These are phyloP conservation scores for Colletotrichum sp. DNA, from an alignment of 2,329 filamentous ascomycete genomes.

Conservation along the genomic window DNA sequence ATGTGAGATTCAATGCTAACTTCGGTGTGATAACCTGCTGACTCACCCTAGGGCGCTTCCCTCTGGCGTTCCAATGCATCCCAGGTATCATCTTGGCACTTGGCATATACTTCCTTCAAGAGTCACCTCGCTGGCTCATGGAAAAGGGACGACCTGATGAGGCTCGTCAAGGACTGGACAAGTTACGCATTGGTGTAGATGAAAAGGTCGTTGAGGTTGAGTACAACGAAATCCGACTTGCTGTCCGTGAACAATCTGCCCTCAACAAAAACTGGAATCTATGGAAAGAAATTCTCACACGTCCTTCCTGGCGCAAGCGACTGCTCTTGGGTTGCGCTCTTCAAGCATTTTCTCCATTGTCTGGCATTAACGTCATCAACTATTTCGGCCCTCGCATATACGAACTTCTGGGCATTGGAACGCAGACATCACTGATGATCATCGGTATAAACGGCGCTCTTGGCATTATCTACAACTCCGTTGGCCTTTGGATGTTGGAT, in stretches of 20 bases:
- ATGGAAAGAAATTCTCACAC: slow-evolving; percentile 46
- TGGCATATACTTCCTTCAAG: slow-evolving; percentile 30
- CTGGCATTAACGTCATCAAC: slow-evolving; percentile 43
- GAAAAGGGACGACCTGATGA: slow-evolving; percentile 40
- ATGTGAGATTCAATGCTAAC: slow-evolving; percentile 26
- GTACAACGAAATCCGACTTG: slow-evolving; percentile 42
- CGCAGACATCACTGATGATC: slow-evolving; percentile 51
- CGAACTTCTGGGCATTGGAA: slow-evolving; percentile 45
- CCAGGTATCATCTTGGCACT: slow-evolving; percentile 25
- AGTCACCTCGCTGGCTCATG: slow-evolving; percentile 32
- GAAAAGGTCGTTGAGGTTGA: slow-evolving; percentile 41
- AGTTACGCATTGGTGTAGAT: slow-evolving; percentile 34
- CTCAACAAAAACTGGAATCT: slow-evolving; percentile 37
- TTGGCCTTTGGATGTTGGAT: slow-evolving; percentile 51
- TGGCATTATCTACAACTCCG: slow-evolving; percentile 51
- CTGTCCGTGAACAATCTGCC: slow-evolving; percentile 30
- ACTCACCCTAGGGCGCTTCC: slow-evolving; percentile 32
- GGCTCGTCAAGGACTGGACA: slow-evolving; percentile 37
- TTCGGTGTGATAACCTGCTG: neutral
- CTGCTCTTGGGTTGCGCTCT: slow-evolving; percentile 52
- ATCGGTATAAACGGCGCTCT: slow-evolving; percentile 56
- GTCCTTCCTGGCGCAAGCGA: slow-evolving; percentile 49
- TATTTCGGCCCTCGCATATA: slow-evolving; percentile 44
- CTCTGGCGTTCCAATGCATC: slow-evolving; percentile 34
- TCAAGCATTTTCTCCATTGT: slow-evolving; percentile 52